Conservation (phyloP, 2,329 filamentous ascomycete genomes). For the Fusarium scirpi region DNA sequence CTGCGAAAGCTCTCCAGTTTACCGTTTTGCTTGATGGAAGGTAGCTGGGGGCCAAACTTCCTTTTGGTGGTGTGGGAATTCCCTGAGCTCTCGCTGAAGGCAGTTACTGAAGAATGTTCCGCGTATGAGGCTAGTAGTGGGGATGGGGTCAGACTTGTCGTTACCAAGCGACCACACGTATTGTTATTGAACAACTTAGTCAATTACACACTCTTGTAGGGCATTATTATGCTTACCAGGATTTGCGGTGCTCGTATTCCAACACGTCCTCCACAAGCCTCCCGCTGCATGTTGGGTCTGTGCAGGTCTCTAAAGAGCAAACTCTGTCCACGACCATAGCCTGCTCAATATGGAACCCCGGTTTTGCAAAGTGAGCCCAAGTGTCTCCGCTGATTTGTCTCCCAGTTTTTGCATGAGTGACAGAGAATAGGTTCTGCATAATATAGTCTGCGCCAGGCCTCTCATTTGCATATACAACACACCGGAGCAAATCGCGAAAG, state of each 20-base stretch:
- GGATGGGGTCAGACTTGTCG: neutral
- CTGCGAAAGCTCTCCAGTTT: neutral
- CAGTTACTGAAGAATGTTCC: too few relatives aligned
- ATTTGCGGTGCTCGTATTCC: neutral
- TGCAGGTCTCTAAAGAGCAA: neutral
- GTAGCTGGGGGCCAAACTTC: neutral
- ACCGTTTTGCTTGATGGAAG: neutral
- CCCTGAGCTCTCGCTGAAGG: fast-evolving
- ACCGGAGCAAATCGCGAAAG: neutral
- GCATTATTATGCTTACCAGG: neutral
- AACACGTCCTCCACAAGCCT: neutral
- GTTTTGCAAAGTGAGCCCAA: neutral
- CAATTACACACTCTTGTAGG: neutral
- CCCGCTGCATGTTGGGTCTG: neutral
- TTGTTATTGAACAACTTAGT: neutral
- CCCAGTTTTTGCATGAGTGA: neutral
- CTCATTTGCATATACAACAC: neutral
- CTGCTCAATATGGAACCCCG: neutral
- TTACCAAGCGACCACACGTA: neutral
- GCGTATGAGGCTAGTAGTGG: neutral
- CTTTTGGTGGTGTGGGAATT: fast-evolving
- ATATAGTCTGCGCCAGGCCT: neutral
- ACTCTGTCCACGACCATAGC: neutral
- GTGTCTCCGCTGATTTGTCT: neutral
- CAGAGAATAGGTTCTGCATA: neutral